Evolutionary conservation across 192 early-diverging fungal genomes (phyloP).

Genomic region (Backusella parvicylindrica): DNA sequence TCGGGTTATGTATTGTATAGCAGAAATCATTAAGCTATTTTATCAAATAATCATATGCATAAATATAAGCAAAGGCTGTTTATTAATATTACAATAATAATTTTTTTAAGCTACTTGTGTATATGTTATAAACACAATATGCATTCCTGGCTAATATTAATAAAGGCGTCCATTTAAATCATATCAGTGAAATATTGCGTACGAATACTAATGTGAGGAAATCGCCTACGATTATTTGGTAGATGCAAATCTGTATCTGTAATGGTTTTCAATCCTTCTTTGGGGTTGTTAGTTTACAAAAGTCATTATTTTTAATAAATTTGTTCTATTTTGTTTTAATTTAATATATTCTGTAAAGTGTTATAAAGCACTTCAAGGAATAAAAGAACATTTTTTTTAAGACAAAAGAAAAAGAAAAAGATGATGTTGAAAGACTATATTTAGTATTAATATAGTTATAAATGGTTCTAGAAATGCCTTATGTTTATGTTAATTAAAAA

Average conservation of each 20-base stretch:
- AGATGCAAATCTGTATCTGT: too few relatives aligned
- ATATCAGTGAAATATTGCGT: neutral
- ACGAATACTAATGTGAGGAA: neutral
- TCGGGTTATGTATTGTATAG: neutral
- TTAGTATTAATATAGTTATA: too few relatives aligned
- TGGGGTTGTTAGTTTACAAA: neutral
- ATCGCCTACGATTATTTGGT: neutral
- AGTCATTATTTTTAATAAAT: neutral
- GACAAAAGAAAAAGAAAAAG: neutral
- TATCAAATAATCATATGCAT: too few relatives aligned
- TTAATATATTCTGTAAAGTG: too few relatives aligned
- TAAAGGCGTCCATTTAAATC: neutral
- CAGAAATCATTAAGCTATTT: too few relatives aligned
- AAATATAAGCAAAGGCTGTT: too few relatives aligned
- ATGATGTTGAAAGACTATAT: neutral
- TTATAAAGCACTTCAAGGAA: neutral
- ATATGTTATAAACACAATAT: neutral
- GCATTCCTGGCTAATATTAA: neutral
- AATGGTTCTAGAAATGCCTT: too few relatives aligned
- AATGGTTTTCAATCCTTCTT: neutral
- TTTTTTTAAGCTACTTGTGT: too few relatives aligned
- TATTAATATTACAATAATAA: too few relatives aligned
- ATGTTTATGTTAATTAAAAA: neutral
- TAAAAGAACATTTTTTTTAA: neutral
- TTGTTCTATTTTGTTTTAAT: neutral